phyloP scores from a whole-genome alignment of 2,329 filamentous ascomycete genomes.

The Tolypocladium guangdongense region DNA sequence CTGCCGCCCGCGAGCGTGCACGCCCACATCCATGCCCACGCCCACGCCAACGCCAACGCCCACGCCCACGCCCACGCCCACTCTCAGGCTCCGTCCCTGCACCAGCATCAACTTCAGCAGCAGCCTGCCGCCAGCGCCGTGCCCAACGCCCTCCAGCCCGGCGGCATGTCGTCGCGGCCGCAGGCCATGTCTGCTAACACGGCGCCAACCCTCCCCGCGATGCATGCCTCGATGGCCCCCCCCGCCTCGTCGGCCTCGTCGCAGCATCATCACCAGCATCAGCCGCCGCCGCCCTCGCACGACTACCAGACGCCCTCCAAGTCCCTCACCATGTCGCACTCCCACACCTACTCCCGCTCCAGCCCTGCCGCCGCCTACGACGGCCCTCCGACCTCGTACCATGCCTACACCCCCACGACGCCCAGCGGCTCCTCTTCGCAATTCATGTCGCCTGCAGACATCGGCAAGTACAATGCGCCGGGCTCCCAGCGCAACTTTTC shows the following conservation, averaged over 20 bases:
- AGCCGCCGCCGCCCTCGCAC: conserved; percentile 30
- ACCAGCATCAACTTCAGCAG: conserved; percentile 13
- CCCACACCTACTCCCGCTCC: conserved; percentile 72
- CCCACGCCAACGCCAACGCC: conserved; percentile 16
- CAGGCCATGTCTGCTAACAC: conserved; percentile 29
- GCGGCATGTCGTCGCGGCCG: conserved; percentile 29
- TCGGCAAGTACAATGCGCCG: conserved; percentile 42
- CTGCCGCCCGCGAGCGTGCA: conserved; percentile 10
- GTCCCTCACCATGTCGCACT: conserved; percentile 55
- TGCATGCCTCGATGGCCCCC: conserved; percentile 30
- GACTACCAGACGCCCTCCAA: conserved; percentile 55
- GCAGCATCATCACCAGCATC: conserved; percentile 7
- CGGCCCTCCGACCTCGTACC: conserved; percentile 38
- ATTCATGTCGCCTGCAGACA: conserved; percentile 48
- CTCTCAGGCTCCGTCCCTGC: conserved; percentile 14
- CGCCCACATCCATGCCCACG: conserved; percentile 21
- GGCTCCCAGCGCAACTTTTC: conserved; percentile 54
- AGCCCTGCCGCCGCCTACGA: conserved; percentile 60
- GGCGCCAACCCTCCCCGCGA: conserved; percentile 34
- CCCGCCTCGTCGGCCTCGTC: conserved; percentile 13
- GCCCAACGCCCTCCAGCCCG: conserved; percentile 49
- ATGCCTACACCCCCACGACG: conserved; percentile 52
- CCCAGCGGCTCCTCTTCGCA: conserved; percentile 51
- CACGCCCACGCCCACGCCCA: conserved; percentile 21
- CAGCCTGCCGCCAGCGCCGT: conserved; percentile 32